Base-by-base conservation (phyloP, 1,284 basidiomycete genomes). In the Naganishia liquefaciens region DNA sequence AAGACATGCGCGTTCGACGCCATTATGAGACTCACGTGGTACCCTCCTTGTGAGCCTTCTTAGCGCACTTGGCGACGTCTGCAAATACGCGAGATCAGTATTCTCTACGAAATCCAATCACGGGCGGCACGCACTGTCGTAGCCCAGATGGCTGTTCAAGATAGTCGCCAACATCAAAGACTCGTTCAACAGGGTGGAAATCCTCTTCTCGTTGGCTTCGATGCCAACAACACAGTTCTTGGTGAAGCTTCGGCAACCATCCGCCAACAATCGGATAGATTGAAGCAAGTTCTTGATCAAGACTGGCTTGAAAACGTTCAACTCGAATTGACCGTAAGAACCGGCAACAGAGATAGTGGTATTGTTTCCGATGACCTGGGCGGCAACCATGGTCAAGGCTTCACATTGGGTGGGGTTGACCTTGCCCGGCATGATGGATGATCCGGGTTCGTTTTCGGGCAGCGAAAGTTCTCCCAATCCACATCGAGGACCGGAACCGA, bases 371-470 rank as follows among this genome's bases (percentile, higher is more conserved):
- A 99, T 96, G 10, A 99, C 95, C 80, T 99, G 96, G 0, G 95
- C 93, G 53, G 93, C 92, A 49, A 99, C 93, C 96, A 99, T 99
- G 27, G 96, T 99, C 68, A 96, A 80, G 13, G 96, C 96, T 82
- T 99, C 96, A 74, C 96, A 99, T 80, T 99, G 96, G 5, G 96
- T 99, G 19, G 96, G 96, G 82, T 99, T 99, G 66, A 99, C 96
- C 82, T 99, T 99, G 69, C 96, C 96, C 23, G 96, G 96, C 96
- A 99, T 99, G 82, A 99, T 99, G 68, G 93, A 96, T 75, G 92
- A 96, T 66, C 96, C 96, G 50, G 96, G 96, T 81, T 99, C 96
- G 79, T 99, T 99, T 82, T 99, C 96, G 23, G 96, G 96, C 66
- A 99, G 81, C 73, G 85, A 87, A 57, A 99, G 82, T 81, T 99